Percentiles rank a stretch among this genome's conserved stretches.
Evolutionary conservation across 371 early-diverging fungal species (phyloP).

Genomic region (Apophysomyces ossiformis): DNA sequence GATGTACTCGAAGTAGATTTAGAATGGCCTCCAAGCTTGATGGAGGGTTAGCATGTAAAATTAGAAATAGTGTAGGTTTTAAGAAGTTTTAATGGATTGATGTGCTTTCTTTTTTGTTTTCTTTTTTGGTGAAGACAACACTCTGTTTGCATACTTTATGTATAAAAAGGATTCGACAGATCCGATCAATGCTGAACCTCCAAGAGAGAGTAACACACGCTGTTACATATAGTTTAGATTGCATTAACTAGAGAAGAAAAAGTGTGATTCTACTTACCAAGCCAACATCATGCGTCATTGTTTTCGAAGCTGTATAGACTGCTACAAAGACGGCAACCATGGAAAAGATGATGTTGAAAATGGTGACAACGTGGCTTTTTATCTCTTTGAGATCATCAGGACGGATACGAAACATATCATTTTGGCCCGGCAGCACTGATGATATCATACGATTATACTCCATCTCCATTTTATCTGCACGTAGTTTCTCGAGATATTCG

Average conservation of each 20-base stretch:
- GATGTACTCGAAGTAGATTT: constrained; percentile 86
- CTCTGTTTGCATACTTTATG: constrained; percentile 35
- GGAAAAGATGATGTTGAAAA: constrained; percentile 68
- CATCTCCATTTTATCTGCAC: constrained; percentile 33
- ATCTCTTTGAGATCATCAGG: constrained; percentile 56
- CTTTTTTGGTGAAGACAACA: constrained; percentile 28
- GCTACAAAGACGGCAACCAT: constrained; percentile 68
- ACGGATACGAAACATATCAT: constrained; percentile 33
- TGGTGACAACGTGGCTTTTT: constrained; percentile 55
- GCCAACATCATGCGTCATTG: constrained; percentile 60
- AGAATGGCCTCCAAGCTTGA: constrained; percentile 65
- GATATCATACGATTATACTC: constrained; percentile 43
- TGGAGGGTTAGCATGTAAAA: background rate
- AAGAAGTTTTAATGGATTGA: background rate
- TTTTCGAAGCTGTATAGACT: constrained; percentile 55
- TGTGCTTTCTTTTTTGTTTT: constrained; percentile 16
- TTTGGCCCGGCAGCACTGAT: constrained; percentile 37
- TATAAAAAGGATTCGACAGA: constrained; percentile 59
- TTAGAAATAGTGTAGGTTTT: background rate
- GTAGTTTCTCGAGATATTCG: constrained; percentile 36
- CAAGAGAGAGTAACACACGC: constrained; percentile 58
- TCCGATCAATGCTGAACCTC: constrained; percentile 58
- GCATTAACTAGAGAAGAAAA: background rate
- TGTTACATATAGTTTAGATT: constrained; percentile 20
- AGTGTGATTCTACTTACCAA: constrained; percentile 45